Evolutionary conservation across 2,329 filamentous ascomycete species (phyloP).

Genomic region (Cercospora janseana): DNA sequence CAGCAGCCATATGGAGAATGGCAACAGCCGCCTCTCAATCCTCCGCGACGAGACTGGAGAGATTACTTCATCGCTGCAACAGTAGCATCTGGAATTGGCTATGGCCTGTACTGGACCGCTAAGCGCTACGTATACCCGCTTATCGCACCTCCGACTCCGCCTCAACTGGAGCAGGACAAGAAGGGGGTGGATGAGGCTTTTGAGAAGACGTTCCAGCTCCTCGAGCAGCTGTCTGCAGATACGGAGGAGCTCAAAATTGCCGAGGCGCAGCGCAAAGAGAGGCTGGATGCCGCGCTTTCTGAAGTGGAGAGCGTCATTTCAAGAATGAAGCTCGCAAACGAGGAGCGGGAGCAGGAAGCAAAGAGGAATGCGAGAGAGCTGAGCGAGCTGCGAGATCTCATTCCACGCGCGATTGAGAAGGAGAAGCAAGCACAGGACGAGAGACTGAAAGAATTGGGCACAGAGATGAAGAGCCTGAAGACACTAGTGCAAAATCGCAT

Average conservation of each 20-base stretch:
- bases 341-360: slow-evolving; percentile 81
- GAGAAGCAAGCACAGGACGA: slow-evolving; percentile 82
- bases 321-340: slow-evolving; percentile 77
- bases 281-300: slow-evolving; percentile 73
- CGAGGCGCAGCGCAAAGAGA: slow-evolving; percentile 79
- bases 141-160: slow-evolving; percentile 88
- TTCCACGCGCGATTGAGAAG: slow-evolving; percentile 83
- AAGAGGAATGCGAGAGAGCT: slow-evolving; percentile 85
- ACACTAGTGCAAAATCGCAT: slow-evolving; percentile 71
- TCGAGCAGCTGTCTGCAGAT: slow-evolving; percentile 89
- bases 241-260: slow-evolving; percentile 83
- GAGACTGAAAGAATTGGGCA: slow-evolving; percentile 78
- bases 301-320: slow-evolving; percentile 82
- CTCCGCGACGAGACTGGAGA: slow-evolving; percentile 85
- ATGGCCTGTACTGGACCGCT: slow-evolving; percentile 82
- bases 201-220: slow-evolving; percentile 81
- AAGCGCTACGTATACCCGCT: slow-evolving; percentile 92
- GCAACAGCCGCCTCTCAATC: slow-evolving; percentile 52
- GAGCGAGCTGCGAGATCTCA: slow-evolving; percentile 73
- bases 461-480: slow-evolving; percentile 89
- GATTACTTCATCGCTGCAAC: slow-evolving; percentile 99
- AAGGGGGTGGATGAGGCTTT: slow-evolving; percentile 89
- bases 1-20: slow-evolving; percentile 45
- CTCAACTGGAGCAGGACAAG: slow-evolving; percentile 93
- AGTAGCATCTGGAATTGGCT: slow-evolving; percentile 82